Conservation (phyloP, 2,329 filamentous ascomycete species). For the Aspergillus latus region DNA sequence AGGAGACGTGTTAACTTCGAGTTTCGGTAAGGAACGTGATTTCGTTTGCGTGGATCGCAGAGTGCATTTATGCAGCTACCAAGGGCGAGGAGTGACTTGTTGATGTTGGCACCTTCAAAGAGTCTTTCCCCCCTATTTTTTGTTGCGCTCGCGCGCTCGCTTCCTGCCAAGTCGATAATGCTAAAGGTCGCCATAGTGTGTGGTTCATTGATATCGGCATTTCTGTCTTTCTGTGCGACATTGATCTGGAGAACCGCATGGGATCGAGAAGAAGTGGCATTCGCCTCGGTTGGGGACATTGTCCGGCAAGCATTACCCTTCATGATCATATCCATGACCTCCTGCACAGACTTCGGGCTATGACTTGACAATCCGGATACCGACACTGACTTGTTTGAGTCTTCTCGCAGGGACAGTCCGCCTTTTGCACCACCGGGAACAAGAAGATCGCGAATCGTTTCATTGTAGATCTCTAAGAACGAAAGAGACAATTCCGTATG, state of each 20-base stretch:
- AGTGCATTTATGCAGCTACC: slow-evolving; percentile 98
- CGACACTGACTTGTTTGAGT: slow-evolving; percentile 88
- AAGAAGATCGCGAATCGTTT: slow-evolving; percentile 92
- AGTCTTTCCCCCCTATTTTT: slow-evolving; percentile 93
- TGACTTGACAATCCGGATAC: slow-evolving; percentile 90
- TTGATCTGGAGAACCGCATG: slow-evolving; percentile 98
- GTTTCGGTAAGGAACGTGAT: slow-evolving; percentile 95
- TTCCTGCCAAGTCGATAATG: slow-evolving; percentile 96
- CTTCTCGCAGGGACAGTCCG: slow-evolving; percentile 88
- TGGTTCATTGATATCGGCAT: slow-evolving; percentile 87
- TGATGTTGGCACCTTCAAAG: slow-evolving; percentile 96
- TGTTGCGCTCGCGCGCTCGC: slow-evolving; percentile 91
- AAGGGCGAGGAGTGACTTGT: slow-evolving; percentile 91
- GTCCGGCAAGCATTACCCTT: slow-evolving; percentile 91
- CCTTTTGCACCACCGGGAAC: slow-evolving; percentile 80
- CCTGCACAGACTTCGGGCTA: slow-evolving; percentile 82
- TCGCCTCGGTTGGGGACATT: slow-evolving; percentile 94
- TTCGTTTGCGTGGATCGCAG: slow-evolving; percentile 85
- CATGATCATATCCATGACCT: slow-evolving; percentile 99
- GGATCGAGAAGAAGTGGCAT: slow-evolving; percentile 94
- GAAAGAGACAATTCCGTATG: slow-evolving; percentile 86
- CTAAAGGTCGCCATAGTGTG: slow-evolving; percentile 98
- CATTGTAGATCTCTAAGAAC: slow-evolving; percentile 98
- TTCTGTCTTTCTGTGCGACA: slow-evolving; percentile 87
- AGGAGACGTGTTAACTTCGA: slow-evolving; percentile 93